phyloP scores from a whole-genome alignment of 2,329 filamentous ascomycete species.

The Monilinia aucupariae region DNA sequence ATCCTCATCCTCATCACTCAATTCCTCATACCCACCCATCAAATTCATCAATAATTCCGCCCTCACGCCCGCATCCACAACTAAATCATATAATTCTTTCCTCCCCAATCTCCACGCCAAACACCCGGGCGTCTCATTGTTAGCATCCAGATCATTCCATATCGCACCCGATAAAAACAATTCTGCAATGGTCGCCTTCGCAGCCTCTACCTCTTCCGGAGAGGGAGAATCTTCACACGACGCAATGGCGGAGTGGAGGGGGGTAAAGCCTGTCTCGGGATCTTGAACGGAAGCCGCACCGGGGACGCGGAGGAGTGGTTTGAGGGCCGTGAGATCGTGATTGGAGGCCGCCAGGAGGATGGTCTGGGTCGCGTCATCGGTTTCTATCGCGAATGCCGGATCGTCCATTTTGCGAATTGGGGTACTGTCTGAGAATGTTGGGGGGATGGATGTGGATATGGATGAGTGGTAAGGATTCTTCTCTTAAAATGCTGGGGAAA shows the following conservation, averaged over 20 bases:
- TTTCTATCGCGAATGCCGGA: conserved; percentile 24
- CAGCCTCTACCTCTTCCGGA: conserved; percentile 47
- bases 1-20: conserved; percentile 46
- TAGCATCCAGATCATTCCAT: conserved; percentile 89
- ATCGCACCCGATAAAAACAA: conserved; percentile 85
- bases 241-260: conserved; percentile 86
- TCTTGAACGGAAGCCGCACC: conserved; percentile 72
- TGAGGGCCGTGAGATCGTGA: conserved; percentile 42
- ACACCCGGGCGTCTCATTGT: conserved; percentile 88
- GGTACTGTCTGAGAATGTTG: not conserved
- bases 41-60: conserved; percentile 82
- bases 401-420: conserved; percentile 30
- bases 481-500: not conserved
- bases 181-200: conserved; percentile 63
- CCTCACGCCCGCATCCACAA: conserved; percentile 84
- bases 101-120: conserved; percentile 67
- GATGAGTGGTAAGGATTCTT: not conserved
- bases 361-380: conserved; percentile 43
- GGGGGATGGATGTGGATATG: too few species aligned
- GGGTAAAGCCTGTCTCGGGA: conserved; percentile 76
- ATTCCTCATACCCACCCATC: conserved; percentile 72
- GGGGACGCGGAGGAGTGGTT: conserved; percentile 33
- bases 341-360: conserved; percentile 62
- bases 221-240: conserved; percentile 35
- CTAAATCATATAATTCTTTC: conserved; percentile 67